Evolutionary conservation across 1,139 yeast species (phyloP).

Genomic region (Diutina siamensis): DNA sequence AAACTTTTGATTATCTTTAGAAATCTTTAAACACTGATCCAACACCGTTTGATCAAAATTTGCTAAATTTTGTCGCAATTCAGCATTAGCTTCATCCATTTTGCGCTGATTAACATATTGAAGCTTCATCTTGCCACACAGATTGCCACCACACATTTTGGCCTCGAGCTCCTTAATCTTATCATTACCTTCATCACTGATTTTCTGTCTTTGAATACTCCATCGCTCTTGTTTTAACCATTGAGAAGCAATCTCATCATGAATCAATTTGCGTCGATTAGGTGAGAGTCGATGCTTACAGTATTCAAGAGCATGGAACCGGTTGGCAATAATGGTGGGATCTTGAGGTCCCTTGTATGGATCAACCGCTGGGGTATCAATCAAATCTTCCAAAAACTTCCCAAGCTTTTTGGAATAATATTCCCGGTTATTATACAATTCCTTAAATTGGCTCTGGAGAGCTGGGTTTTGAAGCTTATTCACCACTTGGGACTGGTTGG

Average conservation of each 20-base stretch:
- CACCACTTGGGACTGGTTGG: background rate
- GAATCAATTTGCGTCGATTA: constrained; percentile 6
- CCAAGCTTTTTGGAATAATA: constrained; percentile 14
- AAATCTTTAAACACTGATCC: constrained; percentile 12
- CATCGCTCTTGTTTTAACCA: constrained; percentile 12
- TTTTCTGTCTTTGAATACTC: constrained; percentile 10
- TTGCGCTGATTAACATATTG: constrained; percentile 1
- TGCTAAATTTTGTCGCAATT: constrained; percentile 9
- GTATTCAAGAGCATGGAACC: constrained; percentile 15
- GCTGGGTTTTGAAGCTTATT: background rate
- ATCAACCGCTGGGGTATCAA: background rate
- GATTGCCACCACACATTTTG: background rate
- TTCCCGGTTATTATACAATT: constrained; percentile 12
- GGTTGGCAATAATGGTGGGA: constrained; percentile 13
- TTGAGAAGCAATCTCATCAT: constrained; percentile 11
- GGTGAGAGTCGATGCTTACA: constrained; percentile 9
- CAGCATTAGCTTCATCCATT: background rate
- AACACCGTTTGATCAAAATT: constrained; percentile 14
- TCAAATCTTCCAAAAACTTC: constrained; percentile 11
- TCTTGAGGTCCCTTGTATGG: constrained; percentile 8
- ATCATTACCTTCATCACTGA: constrained; percentile 8
- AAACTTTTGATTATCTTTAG: constrained; percentile 11
- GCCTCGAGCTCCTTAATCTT: background rate
- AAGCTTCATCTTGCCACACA: constrained; percentile 6
- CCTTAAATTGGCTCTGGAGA: constrained; percentile 10